Evolutionary conservation across 1,284 basidiomycete species (phyloP).

Genomic region (Vanrija humicola): DNA sequence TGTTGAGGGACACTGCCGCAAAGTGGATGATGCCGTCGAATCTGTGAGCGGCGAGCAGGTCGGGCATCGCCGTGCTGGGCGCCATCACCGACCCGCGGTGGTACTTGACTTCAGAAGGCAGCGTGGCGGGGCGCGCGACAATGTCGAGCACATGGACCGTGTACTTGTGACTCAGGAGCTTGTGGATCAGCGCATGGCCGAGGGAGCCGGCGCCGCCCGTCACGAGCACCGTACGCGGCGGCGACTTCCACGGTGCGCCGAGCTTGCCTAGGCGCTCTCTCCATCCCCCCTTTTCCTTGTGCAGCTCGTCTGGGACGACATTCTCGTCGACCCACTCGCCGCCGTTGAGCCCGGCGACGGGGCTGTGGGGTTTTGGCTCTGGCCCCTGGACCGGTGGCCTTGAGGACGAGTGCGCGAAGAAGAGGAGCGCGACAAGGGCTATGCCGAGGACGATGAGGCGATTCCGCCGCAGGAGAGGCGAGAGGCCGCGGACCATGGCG

Average conservation of each 20-base stretch:
- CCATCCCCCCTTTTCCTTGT: not conserved
- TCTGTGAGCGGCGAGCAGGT: slow-evolving; percentile 8
- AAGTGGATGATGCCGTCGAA: slow-evolving; percentile 45
- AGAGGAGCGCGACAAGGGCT: slow-evolving; percentile 1
- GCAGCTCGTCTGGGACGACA: slow-evolving; percentile 8
- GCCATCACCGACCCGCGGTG: slow-evolving; percentile 19
- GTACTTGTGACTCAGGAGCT: slow-evolving; percentile 11
- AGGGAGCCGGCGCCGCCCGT: slow-evolving; percentile 44
- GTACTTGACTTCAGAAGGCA: slow-evolving; percentile 19
- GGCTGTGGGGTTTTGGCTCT: not conserved
- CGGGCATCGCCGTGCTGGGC: slow-evolving; percentile 18
- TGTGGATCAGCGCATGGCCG: slow-evolving; percentile 19
- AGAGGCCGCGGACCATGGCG: slow-evolving; percentile 7
- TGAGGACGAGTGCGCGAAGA: not conserved
- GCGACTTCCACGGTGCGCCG: slow-evolving; percentile 43
- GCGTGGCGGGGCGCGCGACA: slow-evolving; percentile 16
- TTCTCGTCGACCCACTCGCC: slow-evolving; percentile 6
- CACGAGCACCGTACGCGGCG: slow-evolving; percentile 47
- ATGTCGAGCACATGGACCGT: slow-evolving; percentile 36
- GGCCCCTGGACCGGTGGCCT: too few species aligned
- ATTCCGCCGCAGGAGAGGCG: slow-evolving; percentile 6
- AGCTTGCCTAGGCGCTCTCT: not conserved
- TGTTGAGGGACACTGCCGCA: slow-evolving; percentile 36
- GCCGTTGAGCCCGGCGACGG: not conserved
- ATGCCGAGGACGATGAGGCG: slow-evolving; percentile 8